These are phyloP conservation scores for Sclerotinia trifoliorum DNA, from an alignment of 2,329 filamentous ascomycete species.

Conservation along the genomic window DNA sequence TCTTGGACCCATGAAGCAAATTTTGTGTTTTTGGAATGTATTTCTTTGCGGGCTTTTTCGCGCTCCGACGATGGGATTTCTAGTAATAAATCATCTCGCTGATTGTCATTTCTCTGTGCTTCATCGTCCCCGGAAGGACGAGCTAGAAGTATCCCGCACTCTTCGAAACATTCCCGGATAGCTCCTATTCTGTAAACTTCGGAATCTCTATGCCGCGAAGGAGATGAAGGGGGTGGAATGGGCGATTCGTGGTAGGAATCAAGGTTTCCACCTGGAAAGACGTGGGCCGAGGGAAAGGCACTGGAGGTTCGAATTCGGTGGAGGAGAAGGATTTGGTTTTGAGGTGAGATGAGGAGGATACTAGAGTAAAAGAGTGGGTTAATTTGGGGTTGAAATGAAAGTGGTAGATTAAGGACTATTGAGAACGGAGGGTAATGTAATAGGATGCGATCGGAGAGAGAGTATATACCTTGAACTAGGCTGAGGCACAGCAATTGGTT, in stretches of 20 bases:
- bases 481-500: conserved; percentile 47
- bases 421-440: not conserved
- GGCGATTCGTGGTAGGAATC: conserved; percentile 72
- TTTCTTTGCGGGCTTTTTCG: conserved; percentile 27
- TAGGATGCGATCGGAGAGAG: not conserved
- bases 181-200: conserved; percentile 76
- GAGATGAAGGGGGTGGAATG: conserved; percentile 48
- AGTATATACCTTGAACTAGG: conserved; percentile 60
- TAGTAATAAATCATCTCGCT: too few species aligned
- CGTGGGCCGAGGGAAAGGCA: conserved; percentile 87
- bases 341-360: conserved; percentile 78
- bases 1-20: not conserved
- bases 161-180: conserved; percentile 90
- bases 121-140: not conserved
- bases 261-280: conserved; percentile 90
- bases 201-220: conserved; percentile 66
- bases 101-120: too few species aligned
- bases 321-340: conserved; percentile 83
- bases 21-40: conserved; percentile 1
- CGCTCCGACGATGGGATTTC: too few species aligned
- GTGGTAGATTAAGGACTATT: too few species aligned
- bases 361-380: conserved; percentile 45
- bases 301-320: conserved; percentile 80
- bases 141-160: conserved; percentile 78
- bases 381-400: conserved; percentile 2